These are phyloP conservation scores for Sporothrix protearum DNA, from an alignment of 2,329 filamentous ascomycete genomes.

Conservation along the genomic window DNA sequence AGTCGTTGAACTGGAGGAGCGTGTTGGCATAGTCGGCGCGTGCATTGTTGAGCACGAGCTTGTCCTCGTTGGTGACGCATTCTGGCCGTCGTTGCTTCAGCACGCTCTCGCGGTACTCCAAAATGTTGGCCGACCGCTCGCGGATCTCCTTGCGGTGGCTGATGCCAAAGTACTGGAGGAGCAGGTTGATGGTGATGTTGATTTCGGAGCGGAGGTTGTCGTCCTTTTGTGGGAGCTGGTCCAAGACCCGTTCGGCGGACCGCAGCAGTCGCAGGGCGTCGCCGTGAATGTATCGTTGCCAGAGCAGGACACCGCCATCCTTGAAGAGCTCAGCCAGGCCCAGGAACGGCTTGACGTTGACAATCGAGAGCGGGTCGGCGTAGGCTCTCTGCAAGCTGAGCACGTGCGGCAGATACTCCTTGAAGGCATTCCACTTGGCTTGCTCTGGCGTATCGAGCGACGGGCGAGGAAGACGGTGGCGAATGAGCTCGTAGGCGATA, in stretches of 20 bases:
- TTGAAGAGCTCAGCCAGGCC: slow-evolving; percentile 27
- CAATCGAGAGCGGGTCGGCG: slow-evolving; percentile 25
- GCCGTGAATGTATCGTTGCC: slow-evolving; percentile 25
- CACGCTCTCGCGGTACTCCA: slow-evolving; percentile 21
- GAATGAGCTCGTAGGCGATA: slow-evolving; percentile 25
- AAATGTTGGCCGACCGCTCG: slow-evolving; percentile 23
- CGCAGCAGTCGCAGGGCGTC: slow-evolving; percentile 25
- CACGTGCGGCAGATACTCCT: slow-evolving; percentile 27
- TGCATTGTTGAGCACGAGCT: slow-evolving; percentile 23
- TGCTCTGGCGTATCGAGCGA: slow-evolving; percentile 27
- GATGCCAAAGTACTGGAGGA: slow-evolving; percentile 28
- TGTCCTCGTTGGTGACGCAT: slow-evolving; percentile 4
- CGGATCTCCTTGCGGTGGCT: slow-evolving; percentile 26
- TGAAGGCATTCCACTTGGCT: slow-evolving; percentile 25
- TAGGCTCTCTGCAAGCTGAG: slow-evolving; percentile 27
- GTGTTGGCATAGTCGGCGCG: slow-evolving; percentile 29
- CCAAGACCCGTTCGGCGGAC: slow-evolving; percentile 25
- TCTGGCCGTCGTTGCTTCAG: background rate
- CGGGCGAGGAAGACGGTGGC: slow-evolving; percentile 23
- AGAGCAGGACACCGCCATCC: slow-evolving; percentile 27
- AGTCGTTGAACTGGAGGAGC: slow-evolving; percentile 28
- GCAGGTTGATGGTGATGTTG: slow-evolving; percentile 25
- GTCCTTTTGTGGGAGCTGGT: slow-evolving; percentile 9
- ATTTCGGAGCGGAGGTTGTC: slow-evolving; percentile 23
- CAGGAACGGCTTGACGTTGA: slow-evolving; percentile 25